Base-by-base conservation (phyloP, 2,329 filamentous ascomycete species). In the Pseudogymnoascus verrucosus region DNA sequence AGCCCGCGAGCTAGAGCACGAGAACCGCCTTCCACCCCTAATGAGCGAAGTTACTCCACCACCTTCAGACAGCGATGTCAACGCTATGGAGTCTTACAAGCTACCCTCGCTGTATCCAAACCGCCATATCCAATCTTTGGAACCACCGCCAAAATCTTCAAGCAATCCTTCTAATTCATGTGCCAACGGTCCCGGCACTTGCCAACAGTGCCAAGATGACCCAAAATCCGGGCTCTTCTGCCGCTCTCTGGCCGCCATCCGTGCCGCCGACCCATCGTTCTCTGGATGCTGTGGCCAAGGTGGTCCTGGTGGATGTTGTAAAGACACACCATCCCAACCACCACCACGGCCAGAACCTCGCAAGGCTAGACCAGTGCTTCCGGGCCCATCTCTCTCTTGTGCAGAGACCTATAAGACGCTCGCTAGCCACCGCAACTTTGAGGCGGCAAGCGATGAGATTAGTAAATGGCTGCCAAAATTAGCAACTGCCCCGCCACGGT, bases 161-260 rank as follows among this genome's bases (percentile, higher is more conserved):
- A 73, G 74, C 21, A 78, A 76, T 57, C 72, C 76, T 57, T 80
- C 59, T 21, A 71, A 71, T 51, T 71, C 72, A 10, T 74, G 70
- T 63, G 69, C 57, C 47, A 88, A 88, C 62, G 89, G 89, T 0
- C 90, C 90, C 0, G 90, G 90, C 8, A 89, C 88, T 14, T 95
- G 90, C 72, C 84, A 88, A 3, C 89, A 93, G 76, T 95, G 90
- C 72, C 82, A 88, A 65, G 80, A 85, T 1, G 90, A 93, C 72
- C 89, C 90, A 16, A 88, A 89, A 72, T 91, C 90, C 2, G 90
- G 89, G 1, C 83, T 93, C 39, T 95, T 95, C 78, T 95, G 90
- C 76, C 89, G 90, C 66, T 88, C 89, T 10, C 84, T 93, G 62
- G 89, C 90, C 23, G 89, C 89, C 65, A 88, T 74, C 57, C 70